These are phyloP conservation scores for Tylopilus vinaceipallidus DNA, from an alignment of 768 basidiomycete species.

Conservation along the genomic window DNA sequence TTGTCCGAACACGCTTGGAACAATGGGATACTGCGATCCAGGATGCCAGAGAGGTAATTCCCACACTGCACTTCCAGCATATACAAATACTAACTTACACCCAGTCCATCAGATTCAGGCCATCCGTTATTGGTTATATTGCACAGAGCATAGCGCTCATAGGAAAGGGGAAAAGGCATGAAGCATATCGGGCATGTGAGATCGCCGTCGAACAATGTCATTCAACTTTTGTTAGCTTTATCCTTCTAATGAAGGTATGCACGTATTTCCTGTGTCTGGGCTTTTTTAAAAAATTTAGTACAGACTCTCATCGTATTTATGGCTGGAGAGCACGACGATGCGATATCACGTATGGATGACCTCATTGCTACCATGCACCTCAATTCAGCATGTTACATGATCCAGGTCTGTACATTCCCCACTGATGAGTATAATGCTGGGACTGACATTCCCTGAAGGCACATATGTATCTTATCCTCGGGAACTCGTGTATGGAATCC, in stretches of 20 bases:
- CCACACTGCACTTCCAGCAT: not conserved
- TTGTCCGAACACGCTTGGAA: too few relatives aligned
- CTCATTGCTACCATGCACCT: too few relatives aligned
- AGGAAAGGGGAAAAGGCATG: not conserved
- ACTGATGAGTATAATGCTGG: too few relatives aligned
- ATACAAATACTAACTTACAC: not conserved
- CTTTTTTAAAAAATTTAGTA: too few relatives aligned
- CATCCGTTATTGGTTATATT: not conserved
- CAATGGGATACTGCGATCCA: not conserved
- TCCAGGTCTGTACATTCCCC: not conserved
- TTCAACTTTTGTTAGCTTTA: not conserved
- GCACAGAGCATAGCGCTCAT: not conserved
- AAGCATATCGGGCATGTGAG: not conserved
- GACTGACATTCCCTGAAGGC: constrained; percentile 1
- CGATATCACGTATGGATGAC: too few relatives aligned
- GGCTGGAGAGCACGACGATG: too few relatives aligned
- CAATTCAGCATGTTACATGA: not conserved
- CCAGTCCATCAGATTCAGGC: too few relatives aligned
- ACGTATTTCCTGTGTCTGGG: too few relatives aligned
- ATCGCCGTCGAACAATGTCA: not conserved
- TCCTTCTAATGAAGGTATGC: constrained; percentile 2
- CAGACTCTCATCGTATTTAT: too few relatives aligned
- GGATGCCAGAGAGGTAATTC: not conserved
- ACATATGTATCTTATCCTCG: constrained; percentile 9
- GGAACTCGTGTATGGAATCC: not conserved